Conservation (phyloP, 768 basidiomycete genomes). For the Candolleomyces efflorescens region DNA sequence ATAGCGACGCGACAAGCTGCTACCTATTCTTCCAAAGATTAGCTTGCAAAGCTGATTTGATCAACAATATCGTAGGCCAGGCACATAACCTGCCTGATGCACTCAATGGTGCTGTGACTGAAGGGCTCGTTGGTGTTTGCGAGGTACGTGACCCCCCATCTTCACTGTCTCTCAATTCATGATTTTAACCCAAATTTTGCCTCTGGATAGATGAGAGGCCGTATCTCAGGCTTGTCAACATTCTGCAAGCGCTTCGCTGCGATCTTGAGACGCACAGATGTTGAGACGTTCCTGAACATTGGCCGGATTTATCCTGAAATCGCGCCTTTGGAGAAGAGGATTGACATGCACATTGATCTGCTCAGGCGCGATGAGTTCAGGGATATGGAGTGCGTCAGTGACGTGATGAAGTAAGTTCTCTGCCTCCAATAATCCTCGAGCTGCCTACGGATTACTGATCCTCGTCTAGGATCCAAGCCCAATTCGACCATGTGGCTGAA, state of each 20-base stretch:
- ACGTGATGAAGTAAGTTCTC: constrained; percentile 72
- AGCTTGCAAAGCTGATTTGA: constrained; percentile 80
- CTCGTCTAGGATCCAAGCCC: constrained; percentile 73
- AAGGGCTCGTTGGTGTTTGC: constrained; percentile 88
- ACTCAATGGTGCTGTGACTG: constrained; percentile 77
- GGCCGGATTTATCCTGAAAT: constrained; percentile 85
- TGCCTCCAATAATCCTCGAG: too few species aligned
- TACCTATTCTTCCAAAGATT: constrained; percentile 93
- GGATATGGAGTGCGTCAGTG: constrained; percentile 90
- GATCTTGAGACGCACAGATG: constrained; percentile 74
- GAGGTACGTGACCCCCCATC: constrained; percentile 50
- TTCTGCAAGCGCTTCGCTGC: constrained; percentile 90
- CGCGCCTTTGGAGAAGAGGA: constrained; percentile 81
- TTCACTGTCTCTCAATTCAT: background rate
- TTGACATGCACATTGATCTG: constrained; percentile 88
- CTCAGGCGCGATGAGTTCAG: constrained; percentile 86
- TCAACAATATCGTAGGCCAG: constrained; percentile 78
- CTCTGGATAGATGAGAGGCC: constrained; percentile 87
- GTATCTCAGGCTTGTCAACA: constrained; percentile 73
- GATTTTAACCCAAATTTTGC: background rate
- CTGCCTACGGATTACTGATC: background rate
- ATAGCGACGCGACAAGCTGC: constrained; percentile 83
- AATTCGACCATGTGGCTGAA: constrained; percentile 90
- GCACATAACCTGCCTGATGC: constrained; percentile 82
- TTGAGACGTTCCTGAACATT: constrained; percentile 80